Conservation (phyloP, 2,329 filamentous ascomycete species). For the Aspergillus tamarii region DNA sequence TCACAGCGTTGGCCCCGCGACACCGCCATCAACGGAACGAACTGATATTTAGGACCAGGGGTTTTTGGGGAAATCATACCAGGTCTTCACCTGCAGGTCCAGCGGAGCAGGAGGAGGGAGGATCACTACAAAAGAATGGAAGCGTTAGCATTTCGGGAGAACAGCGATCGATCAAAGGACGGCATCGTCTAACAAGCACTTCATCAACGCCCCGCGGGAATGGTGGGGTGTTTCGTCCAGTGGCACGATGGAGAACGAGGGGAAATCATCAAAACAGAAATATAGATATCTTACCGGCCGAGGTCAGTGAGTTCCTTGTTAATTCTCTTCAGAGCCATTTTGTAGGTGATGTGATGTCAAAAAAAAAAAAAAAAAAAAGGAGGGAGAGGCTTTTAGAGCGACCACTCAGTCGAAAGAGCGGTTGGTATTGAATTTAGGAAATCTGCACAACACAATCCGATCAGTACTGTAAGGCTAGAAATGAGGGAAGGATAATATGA, state of each 20-base stretch:
- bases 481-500: not conserved
- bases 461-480: not conserved
- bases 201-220: conserved; percentile 25
- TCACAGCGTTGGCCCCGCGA: not conserved
- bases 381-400: not conserved
- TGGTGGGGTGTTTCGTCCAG: conserved; percentile 21
- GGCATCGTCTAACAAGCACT: not conserved
- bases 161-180: not conserved
- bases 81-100: conserved; percentile 96
- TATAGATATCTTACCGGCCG: conserved; percentile 47
- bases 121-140: conserved; percentile 68
- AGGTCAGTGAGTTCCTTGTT: conserved; percentile 59
- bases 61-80: conserved; percentile 62
- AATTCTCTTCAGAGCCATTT: conserved; percentile 57
- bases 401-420: conserved; percentile 10
- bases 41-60: not conserved
- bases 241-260: conserved; percentile 8
- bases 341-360: conserved; percentile 26
- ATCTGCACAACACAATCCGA: conserved; percentile 20
- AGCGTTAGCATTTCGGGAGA: conserved; percentile 11
- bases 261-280: conserved; percentile 13
- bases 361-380: not conserved
- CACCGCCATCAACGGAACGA: conserved; percentile 15
- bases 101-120: conserved; percentile 97
- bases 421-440: conserved; percentile 21